Conservation (phyloP, 257 asterid genomes). For the Orobanche coerulescens region DNA sequence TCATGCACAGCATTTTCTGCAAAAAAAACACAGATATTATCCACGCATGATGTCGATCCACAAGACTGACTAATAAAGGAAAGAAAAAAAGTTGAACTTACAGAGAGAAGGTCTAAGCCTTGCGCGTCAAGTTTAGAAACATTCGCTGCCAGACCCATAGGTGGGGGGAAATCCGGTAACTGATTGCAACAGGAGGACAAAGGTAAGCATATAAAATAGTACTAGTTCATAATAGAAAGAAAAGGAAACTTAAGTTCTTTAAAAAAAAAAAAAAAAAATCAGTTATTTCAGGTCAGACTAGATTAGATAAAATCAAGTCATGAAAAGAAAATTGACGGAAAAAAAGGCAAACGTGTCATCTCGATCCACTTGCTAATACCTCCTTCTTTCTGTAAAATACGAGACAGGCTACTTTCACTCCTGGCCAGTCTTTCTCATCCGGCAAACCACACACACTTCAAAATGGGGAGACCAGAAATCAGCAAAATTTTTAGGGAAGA, state of each 20-base stretch:
- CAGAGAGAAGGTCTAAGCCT: slow-evolving; percentile 14
- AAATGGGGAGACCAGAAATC: not conserved
- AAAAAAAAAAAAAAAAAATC: no score
- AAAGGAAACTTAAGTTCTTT: not conserved
- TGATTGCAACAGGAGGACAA: not conserved
- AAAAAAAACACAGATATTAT: not conserved
- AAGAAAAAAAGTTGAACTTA: not conserved
- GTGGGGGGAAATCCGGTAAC: not conserved
- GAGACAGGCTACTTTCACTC: not conserved
- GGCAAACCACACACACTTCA: slow-evolving; percentile 4
- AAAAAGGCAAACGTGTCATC: not conserved
- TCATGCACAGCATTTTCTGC: slow-evolving; percentile 15
- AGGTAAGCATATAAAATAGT: not conserved
- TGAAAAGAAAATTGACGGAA: no score
- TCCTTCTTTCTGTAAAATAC: not conserved
- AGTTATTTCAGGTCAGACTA: not conserved
- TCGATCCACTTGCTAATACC: not conserved
- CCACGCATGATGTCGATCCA: not conserved
- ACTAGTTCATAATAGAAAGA: not conserved
- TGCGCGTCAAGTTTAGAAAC: not conserved
- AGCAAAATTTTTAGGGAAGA: not conserved
- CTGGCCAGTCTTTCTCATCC: slow-evolving; percentile 5
- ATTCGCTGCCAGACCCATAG: not conserved
- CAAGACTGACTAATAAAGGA: not conserved
- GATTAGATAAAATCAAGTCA: not conserved